phyloP scores from a whole-genome alignment of 1,139 yeast genomes.

The Schwanniomyces etchellsii region DNA sequence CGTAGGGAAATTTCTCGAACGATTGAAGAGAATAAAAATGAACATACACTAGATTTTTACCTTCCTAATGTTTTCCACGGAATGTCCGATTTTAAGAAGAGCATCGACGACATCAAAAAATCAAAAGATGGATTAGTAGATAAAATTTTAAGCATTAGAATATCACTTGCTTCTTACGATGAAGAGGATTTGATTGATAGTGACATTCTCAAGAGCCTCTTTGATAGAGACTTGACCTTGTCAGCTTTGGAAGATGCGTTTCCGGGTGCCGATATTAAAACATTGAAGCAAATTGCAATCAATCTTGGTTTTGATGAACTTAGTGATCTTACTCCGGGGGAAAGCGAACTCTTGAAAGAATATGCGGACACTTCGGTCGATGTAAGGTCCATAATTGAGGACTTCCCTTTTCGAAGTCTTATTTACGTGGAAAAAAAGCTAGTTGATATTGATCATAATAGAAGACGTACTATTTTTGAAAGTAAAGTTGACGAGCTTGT shows the following conservation, averaged over 20 bases:
- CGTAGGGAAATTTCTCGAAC: too few species aligned
- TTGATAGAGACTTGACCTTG: conserved; percentile 8
- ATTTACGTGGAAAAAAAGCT: conserved; percentile 12
- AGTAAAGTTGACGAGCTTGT: conserved; percentile 25
- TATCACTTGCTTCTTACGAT: too few species aligned
- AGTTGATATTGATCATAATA: conserved; percentile 12
- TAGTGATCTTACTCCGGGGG: conserved; percentile 12
- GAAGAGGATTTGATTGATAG: conserved; percentile 3
- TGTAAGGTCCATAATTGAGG: conserved; percentile 7
- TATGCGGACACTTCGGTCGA: conserved; percentile 4
- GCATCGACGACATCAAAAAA: too few species aligned
- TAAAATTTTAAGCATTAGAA: neutral
- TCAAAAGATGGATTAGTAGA: too few species aligned
- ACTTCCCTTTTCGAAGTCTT: conserved; percentile 11
- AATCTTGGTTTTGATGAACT: conserved; percentile 4
- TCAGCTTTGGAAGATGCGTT: conserved; percentile 6
- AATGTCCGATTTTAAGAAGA: too few species aligned
- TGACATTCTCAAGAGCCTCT: conserved; percentile 2
- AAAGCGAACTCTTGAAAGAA: conserved; percentile 8
- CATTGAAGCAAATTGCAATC: conserved; percentile 5
- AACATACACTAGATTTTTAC: too few species aligned
- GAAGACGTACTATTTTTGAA: conserved; percentile 22
- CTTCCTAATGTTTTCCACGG: too few species aligned
- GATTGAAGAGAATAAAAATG: too few species aligned
- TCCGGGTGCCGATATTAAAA: conserved; percentile 6